Conservation (phyloP, 257 asterid genomes). For the Nemophila menziesii region DNA sequence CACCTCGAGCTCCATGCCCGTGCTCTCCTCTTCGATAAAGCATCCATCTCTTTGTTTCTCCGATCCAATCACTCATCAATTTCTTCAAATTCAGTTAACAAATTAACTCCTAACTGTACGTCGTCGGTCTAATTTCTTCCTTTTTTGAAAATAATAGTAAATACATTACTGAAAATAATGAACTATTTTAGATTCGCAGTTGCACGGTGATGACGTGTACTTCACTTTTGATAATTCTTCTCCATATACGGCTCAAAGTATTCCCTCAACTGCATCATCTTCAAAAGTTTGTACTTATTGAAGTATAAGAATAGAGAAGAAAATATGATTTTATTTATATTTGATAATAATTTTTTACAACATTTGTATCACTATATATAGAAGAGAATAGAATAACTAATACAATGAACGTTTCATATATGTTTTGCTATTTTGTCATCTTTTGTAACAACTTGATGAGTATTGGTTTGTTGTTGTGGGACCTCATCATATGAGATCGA, state of each 20-base stretch:
- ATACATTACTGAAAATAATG: not conserved
- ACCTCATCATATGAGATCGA: no score
- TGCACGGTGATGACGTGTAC: slow-evolving; percentile 91
- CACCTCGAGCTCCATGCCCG: slow-evolving; percentile 86
- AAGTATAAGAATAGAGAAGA: no score
- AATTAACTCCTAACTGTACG: slow-evolving; percentile 72
- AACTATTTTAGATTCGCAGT: slow-evolving; percentile 55
- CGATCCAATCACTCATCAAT: slow-evolving; percentile 20
- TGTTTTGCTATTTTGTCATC: no score
- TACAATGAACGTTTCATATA: no score
- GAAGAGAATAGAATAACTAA: no score
- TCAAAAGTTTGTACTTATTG: slow-evolving; percentile 67
- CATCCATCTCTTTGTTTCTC: slow-evolving; percentile 42
- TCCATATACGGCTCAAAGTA: slow-evolving; percentile 31
- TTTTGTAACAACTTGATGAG: no score
- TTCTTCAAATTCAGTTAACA: slow-evolving; percentile 23
- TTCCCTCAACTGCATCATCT: slow-evolving; percentile 27
- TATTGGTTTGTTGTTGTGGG: no score
- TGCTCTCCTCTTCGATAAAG: slow-evolving; percentile 87
- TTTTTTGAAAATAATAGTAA: not conserved
- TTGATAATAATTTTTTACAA: no score
- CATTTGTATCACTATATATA: no score
- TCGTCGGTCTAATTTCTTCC: not conserved
- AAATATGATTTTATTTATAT: no score
- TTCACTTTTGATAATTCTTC: slow-evolving; percentile 63